Base-by-base conservation (phyloP, 306 rosid genomes). In the Lagenaria siceraria region DNA sequence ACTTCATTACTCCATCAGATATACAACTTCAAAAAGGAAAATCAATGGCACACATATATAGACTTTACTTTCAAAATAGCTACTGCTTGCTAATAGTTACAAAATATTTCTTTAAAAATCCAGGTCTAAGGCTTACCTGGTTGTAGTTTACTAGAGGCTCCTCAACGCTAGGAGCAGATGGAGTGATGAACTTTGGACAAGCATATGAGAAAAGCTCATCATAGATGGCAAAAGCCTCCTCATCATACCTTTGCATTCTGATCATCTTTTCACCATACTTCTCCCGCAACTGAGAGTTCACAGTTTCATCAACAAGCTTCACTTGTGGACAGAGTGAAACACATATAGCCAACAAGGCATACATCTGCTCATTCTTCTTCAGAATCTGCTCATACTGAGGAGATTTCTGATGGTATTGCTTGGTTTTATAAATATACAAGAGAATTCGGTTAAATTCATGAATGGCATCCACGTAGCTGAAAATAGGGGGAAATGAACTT, bases 171-270 rank as follows among this genome's bases (percentile, higher is more conserved):
- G 99, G 96, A 27, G 96, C 90, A n/a, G 99, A 92, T 12, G 99
- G 97, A 56, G 98, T 95, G 62, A 95, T 95, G 84, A 95, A 95
- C 85, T 95, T 95, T 8, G 99, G 99, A 46, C 99, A 95, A 63
- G 99, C 99, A 78, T 95, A 95, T 1, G 99, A 95, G 88, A 95
- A 95, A 80, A 92, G 97, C 84, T 95, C 99, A 53, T 95, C 99
- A 84, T 95, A 90, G 69, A 95, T 85, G 14, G 97, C 87, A 87
- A 92, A 95, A 69, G 97, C 97, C 83, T 95, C 99, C 55, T 95
- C 97, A 56, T 92, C 97, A 5, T 89, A 92, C 77, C 96, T 87
- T 78, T 92, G 97, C 97, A 92, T 95, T 84, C 99, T 87, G 66
- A 36, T 80, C 96, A 95, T 95, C 90, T 95, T 95, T 78, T 95